Conservation (phyloP, 352 stramenopile genomes). For the Ophiocytium majus region DNA sequence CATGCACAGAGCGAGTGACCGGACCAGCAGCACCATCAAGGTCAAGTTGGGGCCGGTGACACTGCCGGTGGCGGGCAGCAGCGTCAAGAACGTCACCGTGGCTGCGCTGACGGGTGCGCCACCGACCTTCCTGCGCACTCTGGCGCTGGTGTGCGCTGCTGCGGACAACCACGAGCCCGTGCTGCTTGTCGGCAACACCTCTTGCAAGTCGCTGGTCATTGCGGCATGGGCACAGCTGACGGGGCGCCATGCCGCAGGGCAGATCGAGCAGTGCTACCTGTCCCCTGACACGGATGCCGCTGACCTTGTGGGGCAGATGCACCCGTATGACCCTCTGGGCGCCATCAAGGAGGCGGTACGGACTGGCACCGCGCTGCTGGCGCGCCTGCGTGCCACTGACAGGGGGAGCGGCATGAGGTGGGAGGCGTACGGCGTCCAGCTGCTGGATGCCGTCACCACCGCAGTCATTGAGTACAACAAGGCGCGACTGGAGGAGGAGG, state of each 20-base stretch:
- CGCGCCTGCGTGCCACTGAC: background rate
- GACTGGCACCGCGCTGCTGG: background rate
- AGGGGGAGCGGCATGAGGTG: background rate
- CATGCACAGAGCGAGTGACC: too few relatives aligned
- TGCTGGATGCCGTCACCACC: background rate
- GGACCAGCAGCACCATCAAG: too few relatives aligned
- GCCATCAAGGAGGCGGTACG: slow-evolving; percentile 1
- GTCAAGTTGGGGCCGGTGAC: too few relatives aligned
- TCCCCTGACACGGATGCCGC: slow-evolving; percentile 25
- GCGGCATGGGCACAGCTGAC: slow-evolving; percentile 15
- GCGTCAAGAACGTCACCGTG: too few relatives aligned
- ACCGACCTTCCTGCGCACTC: slow-evolving; percentile 11
- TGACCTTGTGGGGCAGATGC: slow-evolving; percentile 25
- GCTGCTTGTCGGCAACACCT: slow-evolving; percentile 28
- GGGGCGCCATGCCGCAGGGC: background rate
- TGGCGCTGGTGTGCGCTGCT: slow-evolving; percentile 22
- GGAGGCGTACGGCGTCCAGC: background rate
- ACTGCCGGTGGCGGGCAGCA: too few relatives aligned
- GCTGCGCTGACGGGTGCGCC: too few relatives aligned
- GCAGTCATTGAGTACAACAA: slow-evolving; percentile 9
- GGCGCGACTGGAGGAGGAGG: background rate
- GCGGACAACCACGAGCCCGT: slow-evolving; percentile 22
- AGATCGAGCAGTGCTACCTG: slow-evolving; percentile 24
- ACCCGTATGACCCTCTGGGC: background rate
- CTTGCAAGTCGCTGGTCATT: slow-evolving; percentile 20